These are phyloP conservation scores for Tricholoma hemisulphureum DNA, from an alignment of 768 basidiomycete genomes.

Conservation along the genomic window DNA sequence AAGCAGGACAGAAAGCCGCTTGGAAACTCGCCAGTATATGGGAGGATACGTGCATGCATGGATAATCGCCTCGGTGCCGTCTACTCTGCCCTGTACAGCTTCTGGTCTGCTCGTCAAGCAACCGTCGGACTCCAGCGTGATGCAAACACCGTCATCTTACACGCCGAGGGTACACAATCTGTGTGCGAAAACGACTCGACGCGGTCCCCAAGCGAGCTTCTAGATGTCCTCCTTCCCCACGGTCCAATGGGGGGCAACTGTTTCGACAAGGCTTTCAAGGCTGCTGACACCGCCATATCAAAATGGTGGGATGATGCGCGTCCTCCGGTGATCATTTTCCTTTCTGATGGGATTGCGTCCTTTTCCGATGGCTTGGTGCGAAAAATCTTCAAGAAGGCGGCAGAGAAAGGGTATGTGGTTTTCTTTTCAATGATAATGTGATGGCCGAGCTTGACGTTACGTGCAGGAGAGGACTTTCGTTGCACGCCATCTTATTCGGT, in stretches of 20 bases:
- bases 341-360: conserved; percentile 52
- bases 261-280: conserved; percentile 39
- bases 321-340: conserved; percentile 56
- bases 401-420: conserved; percentile 40
- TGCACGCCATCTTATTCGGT: conserved; percentile 60
- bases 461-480: conserved; percentile 51
- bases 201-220: conserved; percentile 42
- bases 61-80: conserved; percentile 60
- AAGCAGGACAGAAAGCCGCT: conserved; percentile 42
- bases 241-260: conserved; percentile 38
- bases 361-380: conserved; percentile 37
- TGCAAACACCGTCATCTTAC: conserved; percentile 55
- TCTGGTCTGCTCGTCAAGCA: conserved; percentile 53
- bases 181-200: conserved; percentile 45
- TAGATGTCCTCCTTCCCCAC: conserved; percentile 36
- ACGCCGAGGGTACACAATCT: conserved; percentile 24
- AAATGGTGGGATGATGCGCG: conserved; percentile 49
- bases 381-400: conserved; percentile 40
- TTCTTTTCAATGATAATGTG: not conserved
- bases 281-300: conserved; percentile 39
- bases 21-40: conserved; percentile 37
- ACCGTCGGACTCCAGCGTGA: conserved; percentile 42
- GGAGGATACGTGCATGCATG: conserved; percentile 32
- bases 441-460: not conserved
- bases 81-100: conserved; percentile 51